Percentiles rank a stretch among this genome's conserved stretches.
Evolutionary conservation across 805 yeast genomes (phyloP).

Genomic region (Candida insectorum): DNA sequence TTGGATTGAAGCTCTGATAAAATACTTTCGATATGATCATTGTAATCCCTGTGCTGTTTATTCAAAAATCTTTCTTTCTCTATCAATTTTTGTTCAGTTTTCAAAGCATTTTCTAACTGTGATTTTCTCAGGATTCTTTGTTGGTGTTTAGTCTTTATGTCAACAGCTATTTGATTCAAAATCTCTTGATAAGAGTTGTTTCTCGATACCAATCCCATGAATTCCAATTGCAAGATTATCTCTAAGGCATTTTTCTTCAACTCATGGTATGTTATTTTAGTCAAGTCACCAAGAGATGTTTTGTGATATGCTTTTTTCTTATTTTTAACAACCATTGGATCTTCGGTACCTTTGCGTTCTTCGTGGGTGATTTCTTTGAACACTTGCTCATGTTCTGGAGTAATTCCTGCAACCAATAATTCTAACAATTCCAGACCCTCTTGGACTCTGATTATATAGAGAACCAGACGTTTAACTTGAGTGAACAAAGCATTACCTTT

Average conservation of each 20-base stretch:
- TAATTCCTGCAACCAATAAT: constrained; percentile 62
- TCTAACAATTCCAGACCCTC: constrained; percentile 65
- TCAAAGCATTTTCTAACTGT: constrained; percentile 39
- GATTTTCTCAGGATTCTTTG: constrained; percentile 40
- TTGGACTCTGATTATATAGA: constrained; percentile 82
- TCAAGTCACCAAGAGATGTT: constrained; percentile 49
- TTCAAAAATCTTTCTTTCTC: constrained; percentile 45
- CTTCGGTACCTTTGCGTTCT: constrained; percentile 32
- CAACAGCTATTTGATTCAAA: constrained; percentile 79
- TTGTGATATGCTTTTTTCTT: constrained; percentile 42
- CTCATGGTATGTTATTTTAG: constrained; percentile 58
- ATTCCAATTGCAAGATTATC: constrained; percentile 71
- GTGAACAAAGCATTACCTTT: constrained; percentile 58
- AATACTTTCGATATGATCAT: constrained; percentile 43
- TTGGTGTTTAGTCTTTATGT: constrained; percentile 53
- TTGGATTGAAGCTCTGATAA: constrained; percentile 42
- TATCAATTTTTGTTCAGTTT: constrained; percentile 40
- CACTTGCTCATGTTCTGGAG: constrained; percentile 62
- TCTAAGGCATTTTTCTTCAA: constrained; percentile 75
- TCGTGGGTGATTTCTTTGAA: constrained; percentile 53
- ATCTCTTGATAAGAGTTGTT: constrained; percentile 72
- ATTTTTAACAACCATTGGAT: no score
- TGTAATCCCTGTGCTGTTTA: constrained; percentile 44
- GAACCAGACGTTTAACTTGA: constrained; percentile 78
- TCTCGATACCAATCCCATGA: constrained; percentile 60